A percentile compares a stretch with the other conserved stretches of the same genome.
These are phyloP conservation scores for Gamarada debralockiae DNA, from an alignment of 495 filamentous ascomycete species.

Conservation along the genomic window DNA sequence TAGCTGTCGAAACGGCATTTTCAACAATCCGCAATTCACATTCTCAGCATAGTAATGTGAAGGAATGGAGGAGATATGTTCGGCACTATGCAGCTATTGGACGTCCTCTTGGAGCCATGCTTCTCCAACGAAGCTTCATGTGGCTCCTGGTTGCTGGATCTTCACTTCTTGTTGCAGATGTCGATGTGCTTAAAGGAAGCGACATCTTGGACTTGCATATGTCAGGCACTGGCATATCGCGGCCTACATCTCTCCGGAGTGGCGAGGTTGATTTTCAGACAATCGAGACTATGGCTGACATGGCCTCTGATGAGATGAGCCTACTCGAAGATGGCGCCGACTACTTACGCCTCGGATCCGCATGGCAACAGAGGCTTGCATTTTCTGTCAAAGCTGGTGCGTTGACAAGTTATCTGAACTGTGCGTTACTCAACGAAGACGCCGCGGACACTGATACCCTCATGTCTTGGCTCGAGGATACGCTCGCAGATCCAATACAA, in stretches of 20 bases:
- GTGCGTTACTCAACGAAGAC: conserved; percentile 72
- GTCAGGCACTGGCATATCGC: conserved; percentile 35
- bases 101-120: conserved; percentile 85
- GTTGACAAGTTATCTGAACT: conserved; percentile 81
- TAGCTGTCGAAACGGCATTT: conserved; percentile 79
- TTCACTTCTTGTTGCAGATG: conserved; percentile 62
- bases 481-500: conserved; percentile 69
- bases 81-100: conserved; percentile 77
- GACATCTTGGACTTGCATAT: conserved; percentile 78
- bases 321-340: conserved; percentile 86
- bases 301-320: conserved; percentile 76
- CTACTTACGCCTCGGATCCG: conserved; percentile 77
- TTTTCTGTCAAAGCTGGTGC: conserved; percentile 80
- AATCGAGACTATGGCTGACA: conserved; percentile 66
- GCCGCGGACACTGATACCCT: conserved; percentile 77
- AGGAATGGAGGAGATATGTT: conserved; percentile 78
- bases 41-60: conserved; percentile 42
- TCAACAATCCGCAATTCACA: conserved; percentile 73
- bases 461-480: conserved; percentile 80
- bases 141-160: conserved; percentile 74
- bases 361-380: conserved; percentile 83
- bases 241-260: conserved; percentile 33
- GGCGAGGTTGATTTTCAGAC: conserved; percentile 46
- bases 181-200: conserved; percentile 51
- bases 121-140: conserved; percentile 83